Evolutionary conservation across 495 filamentous ascomycete species (phyloP), one percentile per base, ranked within the genome.

Genomic region (Ramalina intermedia): DNA sequence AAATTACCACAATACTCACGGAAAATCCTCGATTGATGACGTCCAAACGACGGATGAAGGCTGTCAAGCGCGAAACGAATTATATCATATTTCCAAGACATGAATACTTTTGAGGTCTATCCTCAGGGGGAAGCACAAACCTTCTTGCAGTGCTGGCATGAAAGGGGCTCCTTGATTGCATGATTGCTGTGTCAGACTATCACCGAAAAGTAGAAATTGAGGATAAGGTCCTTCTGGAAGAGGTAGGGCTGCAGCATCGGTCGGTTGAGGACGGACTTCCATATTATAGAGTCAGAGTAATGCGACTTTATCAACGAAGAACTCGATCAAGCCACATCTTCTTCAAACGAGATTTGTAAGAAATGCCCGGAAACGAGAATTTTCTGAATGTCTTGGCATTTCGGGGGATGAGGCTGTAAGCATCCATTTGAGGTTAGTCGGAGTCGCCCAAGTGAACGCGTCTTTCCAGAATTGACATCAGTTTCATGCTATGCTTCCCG

Each of bases 141-240:
- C 75, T 61, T 81, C 63, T 63, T 87, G 79, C 12, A 95, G 66
- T 26, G 76, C 81, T 36, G 82, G 72, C 52, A 76, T 75, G 51
- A 90, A 82, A 8, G 72, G 80, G 61, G 87, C 57, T 3, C 72
- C 59, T 52, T 78, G 67, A 44, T 70, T 68, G 48, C 68, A 71
- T 37, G 76, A 73, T 35, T 68, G 64, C 57, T 93, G 76, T 20
- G 84, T 80, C 55, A 93, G 77, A 24, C 83, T 87, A 59, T 93
- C 86, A 26, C 86, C 86, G 57, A 93, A 86, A 18, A 90, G 75
- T 39, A 90, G 67, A 57, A 90, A 75, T 58, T 88, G 84, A 49
- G 79, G 76, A 51, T 74, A 74, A n/a, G 70, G 68, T 26, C 54
- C 54, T 44, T 53, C 16, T 26, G 36, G 39, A 16, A 37, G 41